Base-by-base conservation (phyloP, 2,329 filamentous ascomycete species). In the Aureobasidium sp. region DNA sequence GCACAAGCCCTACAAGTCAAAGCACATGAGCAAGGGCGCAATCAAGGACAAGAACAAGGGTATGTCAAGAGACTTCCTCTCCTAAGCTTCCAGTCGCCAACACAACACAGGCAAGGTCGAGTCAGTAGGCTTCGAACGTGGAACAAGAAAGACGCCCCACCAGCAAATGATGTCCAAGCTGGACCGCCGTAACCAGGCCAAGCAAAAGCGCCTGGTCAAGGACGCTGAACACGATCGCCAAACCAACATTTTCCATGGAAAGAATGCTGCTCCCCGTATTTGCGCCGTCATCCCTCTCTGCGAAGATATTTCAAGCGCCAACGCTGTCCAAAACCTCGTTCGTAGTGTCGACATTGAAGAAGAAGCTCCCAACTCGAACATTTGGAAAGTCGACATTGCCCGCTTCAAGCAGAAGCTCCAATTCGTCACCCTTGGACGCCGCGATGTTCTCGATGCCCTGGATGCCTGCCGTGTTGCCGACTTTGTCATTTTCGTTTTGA, bases 81-180 rank as follows among this genome's bases (percentile, higher is more conserved):
- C 20, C 13, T 34, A 6, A 26, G 32, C 10, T 52, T 27, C 7
- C 34, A 36, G 47, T 52, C 47, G 36, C 46, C 12, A 61, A 62
- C 32, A 43, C 32, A 4, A 15, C 17, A 27, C 44, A 62, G 60
- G 92, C 72, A 94, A 94, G 75, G 83, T 93, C 55, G 87, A 86
- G 69, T 72, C 81, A 61, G 56, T 59, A 41, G 56, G 56, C 6
- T 79, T 84, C 70, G 89, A 96, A 72, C 85, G 82, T 69, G 87
- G 87, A 65, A 81, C 81, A 69, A 86, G 93, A 71, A 95, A 90
- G 76, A 96, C 93, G 17, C 90, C 90, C 61, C 91, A 96, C 74
- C 94, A 99, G 74, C 91, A 96, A 78, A 85, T 97, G 77, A 93
- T 97, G 90, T 96, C 92, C 63, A 99, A 97, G 77, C 84, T 99